phyloP scores from a whole-genome alignment of 2,329 filamentous ascomycete species.

The Chaetomium globosum region DNA sequence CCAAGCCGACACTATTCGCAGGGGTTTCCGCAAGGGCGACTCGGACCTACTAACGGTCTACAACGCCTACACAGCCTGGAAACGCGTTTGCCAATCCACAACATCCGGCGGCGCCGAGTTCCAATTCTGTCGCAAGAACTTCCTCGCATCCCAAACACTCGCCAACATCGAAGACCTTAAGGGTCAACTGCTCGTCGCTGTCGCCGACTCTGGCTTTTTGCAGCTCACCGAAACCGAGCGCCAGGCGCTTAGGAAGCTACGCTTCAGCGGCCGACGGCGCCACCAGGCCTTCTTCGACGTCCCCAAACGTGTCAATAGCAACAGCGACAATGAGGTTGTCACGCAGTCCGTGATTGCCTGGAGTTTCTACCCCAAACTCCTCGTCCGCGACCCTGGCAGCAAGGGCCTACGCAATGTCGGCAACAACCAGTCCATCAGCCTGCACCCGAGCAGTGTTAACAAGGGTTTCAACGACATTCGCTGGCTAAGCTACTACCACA shows the following conservation, averaged over 20 bases:
- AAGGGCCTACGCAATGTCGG: slow-evolving; percentile 89
- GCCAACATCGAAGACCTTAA: slow-evolving; percentile 95
- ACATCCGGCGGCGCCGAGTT: slow-evolving; percentile 68
- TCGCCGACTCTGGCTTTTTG: slow-evolving; percentile 84
- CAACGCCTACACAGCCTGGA: slow-evolving; percentile 91
- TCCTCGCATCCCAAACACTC: slow-evolving; percentile 83
- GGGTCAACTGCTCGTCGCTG: slow-evolving; percentile 79
- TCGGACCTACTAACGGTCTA: slow-evolving; percentile 92
- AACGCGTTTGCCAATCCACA: slow-evolving; percentile 72
- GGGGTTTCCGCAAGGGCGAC: slow-evolving; percentile 80
- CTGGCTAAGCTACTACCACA: slow-evolving; percentile 94
- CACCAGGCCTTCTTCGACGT: slow-evolving; percentile 76
- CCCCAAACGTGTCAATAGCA: slow-evolving; percentile 71
- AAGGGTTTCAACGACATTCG: slow-evolving; percentile 67
- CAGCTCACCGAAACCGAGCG: slow-evolving; percentile 74
- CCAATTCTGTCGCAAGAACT: slow-evolving; percentile 93
- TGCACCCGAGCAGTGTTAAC: slow-evolving; percentile 90
- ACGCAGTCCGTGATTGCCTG: slow-evolving; percentile 83
- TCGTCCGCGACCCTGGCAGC: slow-evolving; percentile 69
- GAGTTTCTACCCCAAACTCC: slow-evolving; percentile 93
- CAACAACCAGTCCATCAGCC: slow-evolving; percentile 86
- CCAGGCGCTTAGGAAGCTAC: slow-evolving; percentile 66
- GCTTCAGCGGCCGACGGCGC: slow-evolving; percentile 66
- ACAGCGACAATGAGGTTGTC: slow-evolving; percentile 79
- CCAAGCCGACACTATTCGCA: slow-evolving; percentile 77